Percentiles rank a stretch among this genome's conserved stretches.
These are phyloP conservation scores for Diatrype stigma DNA, from an alignment of 2,329 filamentous ascomycete species.

Conservation along the genomic window DNA sequence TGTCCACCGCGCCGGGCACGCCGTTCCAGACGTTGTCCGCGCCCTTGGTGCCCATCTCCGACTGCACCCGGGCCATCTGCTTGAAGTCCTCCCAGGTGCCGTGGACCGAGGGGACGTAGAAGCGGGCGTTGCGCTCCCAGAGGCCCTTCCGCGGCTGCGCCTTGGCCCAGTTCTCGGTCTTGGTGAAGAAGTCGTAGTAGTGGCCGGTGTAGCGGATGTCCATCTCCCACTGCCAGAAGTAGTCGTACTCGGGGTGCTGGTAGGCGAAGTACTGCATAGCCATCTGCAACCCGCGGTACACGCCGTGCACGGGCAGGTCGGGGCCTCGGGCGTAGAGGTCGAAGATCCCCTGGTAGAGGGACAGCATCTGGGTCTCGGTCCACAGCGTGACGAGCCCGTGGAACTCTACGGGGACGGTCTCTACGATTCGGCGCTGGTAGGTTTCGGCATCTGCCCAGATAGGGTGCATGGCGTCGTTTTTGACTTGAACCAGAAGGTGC, in stretches of 20 bases:
- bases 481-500: constrained; percentile 80
- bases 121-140: constrained; percentile 76
- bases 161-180: constrained; percentile 64
- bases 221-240: constrained; percentile 96
- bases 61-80: constrained; percentile 71
- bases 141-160: constrained; percentile 73
- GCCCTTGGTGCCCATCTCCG: constrained; percentile 62
- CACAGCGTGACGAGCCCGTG: constrained; percentile 84
- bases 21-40: constrained; percentile 65
- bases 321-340: constrained; percentile 65
- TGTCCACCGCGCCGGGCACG: constrained; percentile 38
- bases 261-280: constrained; percentile 91
- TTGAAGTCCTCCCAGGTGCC: constrained; percentile 77
- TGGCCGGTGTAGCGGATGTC: constrained; percentile 87
- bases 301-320: constrained; percentile 78
- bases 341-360: constrained; percentile 82
- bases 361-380: constrained; percentile 90
- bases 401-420: constrained; percentile 78
- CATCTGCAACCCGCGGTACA: constrained; percentile 91
- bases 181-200: constrained; percentile 71
- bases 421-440: constrained; percentile 63
- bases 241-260: constrained; percentile 82
- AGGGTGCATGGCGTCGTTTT: constrained; percentile 67
- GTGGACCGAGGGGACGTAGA: constrained; percentile 73
- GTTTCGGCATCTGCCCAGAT: constrained; percentile 72